Evolutionary conservation across 164 flowering plant species (phyloP).

Genomic region (Magnolia sinica): DNA sequence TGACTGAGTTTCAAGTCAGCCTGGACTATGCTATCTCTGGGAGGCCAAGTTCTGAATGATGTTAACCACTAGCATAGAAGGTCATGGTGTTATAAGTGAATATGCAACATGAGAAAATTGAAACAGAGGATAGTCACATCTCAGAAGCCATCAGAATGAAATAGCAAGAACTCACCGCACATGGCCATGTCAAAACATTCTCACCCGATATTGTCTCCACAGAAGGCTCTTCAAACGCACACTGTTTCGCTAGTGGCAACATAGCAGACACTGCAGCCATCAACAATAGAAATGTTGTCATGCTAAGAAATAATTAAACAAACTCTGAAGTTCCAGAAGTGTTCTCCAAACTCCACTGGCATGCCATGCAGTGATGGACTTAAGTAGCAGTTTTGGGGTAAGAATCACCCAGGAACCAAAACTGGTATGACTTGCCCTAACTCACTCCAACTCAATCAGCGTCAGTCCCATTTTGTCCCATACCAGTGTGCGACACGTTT

Average conservation of each 20-base stretch:
- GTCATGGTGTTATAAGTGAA: not conserved
- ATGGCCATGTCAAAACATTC: conserved; percentile 94
- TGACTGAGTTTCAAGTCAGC: too few species aligned
- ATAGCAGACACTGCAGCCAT: conserved; percentile 89
- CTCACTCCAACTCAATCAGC: too few species aligned
- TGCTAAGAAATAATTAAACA: not conserved
- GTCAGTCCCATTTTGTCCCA: too few species aligned
- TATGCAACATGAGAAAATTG: not conserved
- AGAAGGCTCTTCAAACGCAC: conserved; percentile 97
- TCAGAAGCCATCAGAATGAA: not conserved
- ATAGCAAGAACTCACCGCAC: conserved; percentile 57
- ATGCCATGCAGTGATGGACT: not conserved
- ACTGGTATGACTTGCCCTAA: too few species aligned
- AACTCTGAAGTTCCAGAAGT: not conserved
- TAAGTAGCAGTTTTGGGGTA: too few species aligned
- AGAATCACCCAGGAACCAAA: too few species aligned
- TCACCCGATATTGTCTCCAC: conserved; percentile 92
- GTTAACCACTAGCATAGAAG: not conserved
- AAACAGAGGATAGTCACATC: not conserved
- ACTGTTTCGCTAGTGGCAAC: conserved; percentile 93
- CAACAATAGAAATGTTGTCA: not conserved
- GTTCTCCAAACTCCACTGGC: not conserved
- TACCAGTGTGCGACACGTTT: too few species aligned
- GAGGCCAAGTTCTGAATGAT: too few species aligned
- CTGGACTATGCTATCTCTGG: too few species aligned